These are phyloP conservation scores for Tulasnella sp. DNA, from an alignment of 768 basidiomycete species.

Conservation along the genomic window DNA sequence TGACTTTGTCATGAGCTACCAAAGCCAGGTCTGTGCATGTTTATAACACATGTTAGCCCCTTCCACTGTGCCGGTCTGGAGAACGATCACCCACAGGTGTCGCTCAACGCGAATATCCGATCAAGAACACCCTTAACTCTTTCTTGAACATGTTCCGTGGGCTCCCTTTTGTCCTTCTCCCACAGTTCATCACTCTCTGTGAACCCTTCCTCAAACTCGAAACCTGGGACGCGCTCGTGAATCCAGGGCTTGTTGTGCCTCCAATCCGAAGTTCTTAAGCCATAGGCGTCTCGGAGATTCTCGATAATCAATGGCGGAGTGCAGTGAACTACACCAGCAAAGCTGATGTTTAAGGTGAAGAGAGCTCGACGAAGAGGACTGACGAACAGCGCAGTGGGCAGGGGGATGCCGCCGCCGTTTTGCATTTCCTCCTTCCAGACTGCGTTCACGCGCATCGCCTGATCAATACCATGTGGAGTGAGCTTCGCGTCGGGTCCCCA, in stretches of 20 bases:
- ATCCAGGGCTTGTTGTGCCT: constrained; percentile 53
- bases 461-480: constrained; percentile 52
- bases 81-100: constrained; percentile 7
- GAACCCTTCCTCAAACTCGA: constrained; percentile 54
- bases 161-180: constrained; percentile 56
- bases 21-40: constrained; percentile 55
- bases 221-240: constrained; percentile 45
- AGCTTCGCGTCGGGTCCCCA: constrained; percentile 58
- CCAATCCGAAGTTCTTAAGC: constrained; percentile 68
- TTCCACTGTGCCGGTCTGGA: background rate
- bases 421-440: constrained; percentile 50
- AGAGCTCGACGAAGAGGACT: constrained; percentile 63
- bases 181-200: constrained; percentile 64
- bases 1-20: constrained; percentile 61
- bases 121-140: constrained; percentile 55
- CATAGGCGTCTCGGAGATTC: constrained; percentile 62
- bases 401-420: constrained; percentile 38
- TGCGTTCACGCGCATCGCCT: constrained; percentile 46
- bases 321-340: constrained; percentile 37
- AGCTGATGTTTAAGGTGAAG: constrained; percentile 52
- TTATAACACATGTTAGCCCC: background rate
- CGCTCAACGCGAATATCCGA: constrained; percentile 40
- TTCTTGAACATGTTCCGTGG: constrained; percentile 42
- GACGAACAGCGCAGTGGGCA: constrained; percentile 55
- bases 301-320: constrained; percentile 48